Conservation (phyloP, 345 rosid genomes). For the Gossypium ekmanianum region DNA sequence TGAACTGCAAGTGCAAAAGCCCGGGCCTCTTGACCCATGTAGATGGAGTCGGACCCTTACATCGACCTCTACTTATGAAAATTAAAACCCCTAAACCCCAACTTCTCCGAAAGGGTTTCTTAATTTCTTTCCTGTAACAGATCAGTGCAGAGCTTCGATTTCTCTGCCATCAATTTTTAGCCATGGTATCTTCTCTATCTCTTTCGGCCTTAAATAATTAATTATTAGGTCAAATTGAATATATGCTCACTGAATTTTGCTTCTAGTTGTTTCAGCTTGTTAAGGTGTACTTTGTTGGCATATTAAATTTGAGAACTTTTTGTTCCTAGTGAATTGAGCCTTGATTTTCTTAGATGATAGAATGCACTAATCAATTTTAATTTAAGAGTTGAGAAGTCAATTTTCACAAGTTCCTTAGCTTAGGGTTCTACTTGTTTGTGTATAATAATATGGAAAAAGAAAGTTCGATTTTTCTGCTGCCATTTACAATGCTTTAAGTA, state of each 20-base stretch:
- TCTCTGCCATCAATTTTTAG: not conserved
- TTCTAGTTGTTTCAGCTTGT: not conserved
- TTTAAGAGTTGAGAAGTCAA: not conserved
- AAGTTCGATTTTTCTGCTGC: not conserved
- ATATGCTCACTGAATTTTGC: not conserved
- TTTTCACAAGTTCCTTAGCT: not conserved
- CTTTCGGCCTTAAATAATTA: not conserved
- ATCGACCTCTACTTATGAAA: not conserved
- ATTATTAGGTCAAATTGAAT: not conserved
- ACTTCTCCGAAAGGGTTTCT: not conserved
- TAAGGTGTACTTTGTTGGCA: too few species aligned
- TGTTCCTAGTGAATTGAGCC: not conserved
- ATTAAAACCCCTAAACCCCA: not conserved
- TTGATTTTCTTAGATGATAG: not conserved
- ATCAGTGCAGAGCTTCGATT: not conserved
- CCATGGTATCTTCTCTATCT: not conserved
- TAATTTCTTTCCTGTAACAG: not conserved
- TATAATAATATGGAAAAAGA: not conserved
- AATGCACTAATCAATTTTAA: not conserved
- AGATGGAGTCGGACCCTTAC: not conserved
- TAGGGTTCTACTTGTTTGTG: not conserved
- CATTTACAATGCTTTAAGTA: too few species aligned
- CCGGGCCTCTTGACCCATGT: not conserved
- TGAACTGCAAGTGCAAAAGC: not conserved
- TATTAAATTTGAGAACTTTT: not conserved